phyloP scores from a whole-genome alignment of 2,329 filamentous ascomycete species.

The Fusarium drepaniforme region DNA sequence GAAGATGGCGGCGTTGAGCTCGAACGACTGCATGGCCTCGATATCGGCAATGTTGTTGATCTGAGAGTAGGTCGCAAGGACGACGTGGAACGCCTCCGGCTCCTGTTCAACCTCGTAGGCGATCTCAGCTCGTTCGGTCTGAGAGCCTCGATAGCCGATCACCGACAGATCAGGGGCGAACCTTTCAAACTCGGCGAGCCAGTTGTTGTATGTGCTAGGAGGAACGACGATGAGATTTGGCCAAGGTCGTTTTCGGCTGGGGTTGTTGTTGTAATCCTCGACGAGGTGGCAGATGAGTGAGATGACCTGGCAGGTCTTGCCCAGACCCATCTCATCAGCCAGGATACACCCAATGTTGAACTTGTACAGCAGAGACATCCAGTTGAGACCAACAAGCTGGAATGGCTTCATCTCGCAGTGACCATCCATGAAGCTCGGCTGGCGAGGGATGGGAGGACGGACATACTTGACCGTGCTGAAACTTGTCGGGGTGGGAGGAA shows the following conservation, averaged over 20 bases:
- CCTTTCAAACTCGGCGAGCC: constrained; percentile 88
- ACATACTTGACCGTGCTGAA: constrained; percentile 49
- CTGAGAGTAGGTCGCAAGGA: constrained; percentile 73
- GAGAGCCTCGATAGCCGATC: constrained; percentile 76
- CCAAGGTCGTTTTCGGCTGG: constrained; percentile 62
- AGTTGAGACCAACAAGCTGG: constrained; percentile 94
- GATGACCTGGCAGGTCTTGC: constrained; percentile 98
- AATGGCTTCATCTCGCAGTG: constrained; percentile 89
- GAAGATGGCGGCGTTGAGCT: constrained; percentile 75
- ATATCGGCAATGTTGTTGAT: constrained; percentile 64
- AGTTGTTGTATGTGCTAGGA: constrained; percentile 94
- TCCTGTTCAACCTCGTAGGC: constrained; percentile 74
- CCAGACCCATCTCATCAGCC: constrained; percentile 96
- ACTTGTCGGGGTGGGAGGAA: constrained; percentile 58
- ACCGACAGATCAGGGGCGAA: constrained; percentile 86
- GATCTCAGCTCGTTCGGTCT: constrained; percentile 75
- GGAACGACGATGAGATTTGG: constrained; percentile 90
- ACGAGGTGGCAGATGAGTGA: constrained; percentile 88
- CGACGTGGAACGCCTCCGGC: constrained; percentile 72
- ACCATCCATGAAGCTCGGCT: constrained; percentile 83
- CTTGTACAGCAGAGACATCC: constrained; percentile 87
- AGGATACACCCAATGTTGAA: constrained; percentile 88
- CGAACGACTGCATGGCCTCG: constrained; percentile 61
- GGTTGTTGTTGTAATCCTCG: constrained; percentile 64
- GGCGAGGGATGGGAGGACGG: constrained; percentile 63